These are phyloP conservation scores for Penicillium bovifimosum DNA, from an alignment of 495 filamentous ascomycete genomes.

Conservation along the genomic window DNA sequence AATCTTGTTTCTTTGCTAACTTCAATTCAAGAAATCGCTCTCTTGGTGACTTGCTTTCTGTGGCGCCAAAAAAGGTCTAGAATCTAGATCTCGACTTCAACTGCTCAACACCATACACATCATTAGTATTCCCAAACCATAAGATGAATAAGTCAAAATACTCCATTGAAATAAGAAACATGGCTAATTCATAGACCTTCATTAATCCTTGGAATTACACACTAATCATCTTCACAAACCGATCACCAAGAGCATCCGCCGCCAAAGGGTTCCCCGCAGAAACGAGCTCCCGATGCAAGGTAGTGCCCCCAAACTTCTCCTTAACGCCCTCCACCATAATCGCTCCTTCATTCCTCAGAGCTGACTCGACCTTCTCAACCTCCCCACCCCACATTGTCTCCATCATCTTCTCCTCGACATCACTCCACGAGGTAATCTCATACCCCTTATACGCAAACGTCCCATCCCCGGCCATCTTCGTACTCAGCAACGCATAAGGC, in stretches of 20 bases:
- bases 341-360: constrained; percentile 23
- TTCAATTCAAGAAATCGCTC: too few species aligned
- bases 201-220: constrained; percentile 13
- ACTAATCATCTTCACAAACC: constrained; percentile 31
- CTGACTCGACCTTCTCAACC: constrained; percentile 27
- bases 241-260: constrained; percentile 24
- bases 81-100: too few species aligned
- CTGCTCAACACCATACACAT: too few species aligned
- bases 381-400: constrained; percentile 28
- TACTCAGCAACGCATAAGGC: constrained; percentile 36
- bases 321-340: constrained; percentile 23
- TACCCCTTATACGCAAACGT: constrained; percentile 36
- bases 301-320: constrained; percentile 25
- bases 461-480: constrained; percentile 23
- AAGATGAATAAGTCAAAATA: too few species aligned
- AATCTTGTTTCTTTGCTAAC: too few species aligned
- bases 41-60: too few species aligned
- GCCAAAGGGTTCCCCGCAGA: constrained; percentile 30
- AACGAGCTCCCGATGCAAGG: constrained; percentile 24
- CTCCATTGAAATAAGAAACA: too few species aligned
- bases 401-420: constrained; percentile 30
- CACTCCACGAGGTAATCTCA: constrained; percentile 27
- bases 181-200: too few species aligned
- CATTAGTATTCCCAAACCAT: too few species aligned
- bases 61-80: too few species aligned